These are phyloP conservation scores for Cercospora citrullina DNA, from an alignment of 2,329 filamentous ascomycete genomes.

Conservation along the genomic window DNA sequence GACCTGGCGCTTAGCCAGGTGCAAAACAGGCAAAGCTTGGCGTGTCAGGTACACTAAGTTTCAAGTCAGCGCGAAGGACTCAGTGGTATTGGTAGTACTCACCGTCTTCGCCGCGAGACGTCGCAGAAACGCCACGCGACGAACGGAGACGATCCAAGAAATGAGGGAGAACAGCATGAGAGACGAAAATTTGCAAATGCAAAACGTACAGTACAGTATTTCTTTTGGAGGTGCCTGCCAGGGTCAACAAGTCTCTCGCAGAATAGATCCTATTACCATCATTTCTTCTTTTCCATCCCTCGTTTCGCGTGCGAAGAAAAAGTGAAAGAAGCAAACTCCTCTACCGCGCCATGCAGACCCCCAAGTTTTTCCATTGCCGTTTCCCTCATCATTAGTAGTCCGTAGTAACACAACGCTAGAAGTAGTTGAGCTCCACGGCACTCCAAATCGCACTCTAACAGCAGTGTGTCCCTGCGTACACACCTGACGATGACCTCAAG, in stretches of 20 bases:
- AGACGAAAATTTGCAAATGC: not conserved
- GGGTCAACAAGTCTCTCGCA: not conserved
- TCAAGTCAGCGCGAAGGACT: constrained; percentile 2
- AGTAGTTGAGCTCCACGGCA: not conserved
- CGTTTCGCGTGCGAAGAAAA: constrained; percentile 1
- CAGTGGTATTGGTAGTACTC: not conserved
- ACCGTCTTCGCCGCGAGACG: not conserved
- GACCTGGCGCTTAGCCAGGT: constrained; percentile 6
- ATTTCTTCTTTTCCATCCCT: constrained; percentile 5
- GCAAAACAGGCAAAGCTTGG: not conserved
- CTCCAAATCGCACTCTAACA: not conserved
- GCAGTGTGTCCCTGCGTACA: not conserved
- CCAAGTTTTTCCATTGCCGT: not conserved
- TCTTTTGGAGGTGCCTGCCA: not conserved
- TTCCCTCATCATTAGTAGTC: constrained; percentile 13
- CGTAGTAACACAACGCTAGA: constrained; percentile 9
- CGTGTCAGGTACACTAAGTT: constrained; percentile 1
- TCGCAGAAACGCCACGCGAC: not conserved
- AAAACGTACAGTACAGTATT: not conserved
- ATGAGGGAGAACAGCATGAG: not conserved
- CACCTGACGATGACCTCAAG: not conserved
- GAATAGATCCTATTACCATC: constrained; percentile 11
- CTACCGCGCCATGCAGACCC: constrained; percentile 6
- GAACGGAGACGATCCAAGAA: not conserved
- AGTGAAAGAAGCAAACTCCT: not conserved